Percentiles rank a stretch among this genome's conserved stretches.
These are phyloP conservation scores for Udeniomyces megalosporus DNA, from an alignment of 768 basidiomycete species.

Conservation along the genomic window DNA sequence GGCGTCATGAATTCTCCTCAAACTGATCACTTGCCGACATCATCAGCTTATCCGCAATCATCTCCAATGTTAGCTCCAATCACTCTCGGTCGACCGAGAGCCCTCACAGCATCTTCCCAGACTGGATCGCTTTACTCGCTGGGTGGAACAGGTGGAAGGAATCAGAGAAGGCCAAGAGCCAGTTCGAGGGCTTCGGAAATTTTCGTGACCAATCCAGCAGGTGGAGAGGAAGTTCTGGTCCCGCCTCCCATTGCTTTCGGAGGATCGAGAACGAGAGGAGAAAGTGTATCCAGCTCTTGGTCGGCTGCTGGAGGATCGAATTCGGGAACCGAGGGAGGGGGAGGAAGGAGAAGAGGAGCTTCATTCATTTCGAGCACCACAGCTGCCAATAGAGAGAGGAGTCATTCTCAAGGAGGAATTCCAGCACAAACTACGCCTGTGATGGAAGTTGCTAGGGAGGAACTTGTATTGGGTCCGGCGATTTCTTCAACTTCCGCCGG, in stretches of 20 bases:
- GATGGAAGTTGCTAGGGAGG: too few species aligned
- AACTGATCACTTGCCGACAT: background rate
- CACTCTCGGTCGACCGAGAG: conserved; percentile 15
- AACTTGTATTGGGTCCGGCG: too few species aligned
- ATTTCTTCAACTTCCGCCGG: too few species aligned
- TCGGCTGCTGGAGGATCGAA: background rate
- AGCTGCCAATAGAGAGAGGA: too few species aligned
- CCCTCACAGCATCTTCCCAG: conserved; percentile 4
- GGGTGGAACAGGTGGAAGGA: conserved; percentile 29
- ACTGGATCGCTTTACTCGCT: conserved; percentile 22
- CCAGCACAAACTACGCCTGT: too few species aligned
- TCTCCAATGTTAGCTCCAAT: background rate
- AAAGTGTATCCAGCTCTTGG: background rate
- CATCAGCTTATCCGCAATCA: background rate
- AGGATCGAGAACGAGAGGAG: background rate
- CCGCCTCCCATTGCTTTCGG: background rate
- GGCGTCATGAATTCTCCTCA: too few species aligned
- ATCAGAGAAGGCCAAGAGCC: conserved; percentile 19
- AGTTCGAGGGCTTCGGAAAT: background rate
- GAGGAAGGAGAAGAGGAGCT: background rate
- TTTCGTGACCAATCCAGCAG: background rate
- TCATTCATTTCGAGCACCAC: background rate
- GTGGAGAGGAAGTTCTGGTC: background rate
- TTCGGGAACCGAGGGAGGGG: background rate
- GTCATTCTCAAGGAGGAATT: too few species aligned